phyloP scores from a whole-genome alignment of 2,329 filamentous ascomycete species.

The Fusarium chaquense region DNA sequence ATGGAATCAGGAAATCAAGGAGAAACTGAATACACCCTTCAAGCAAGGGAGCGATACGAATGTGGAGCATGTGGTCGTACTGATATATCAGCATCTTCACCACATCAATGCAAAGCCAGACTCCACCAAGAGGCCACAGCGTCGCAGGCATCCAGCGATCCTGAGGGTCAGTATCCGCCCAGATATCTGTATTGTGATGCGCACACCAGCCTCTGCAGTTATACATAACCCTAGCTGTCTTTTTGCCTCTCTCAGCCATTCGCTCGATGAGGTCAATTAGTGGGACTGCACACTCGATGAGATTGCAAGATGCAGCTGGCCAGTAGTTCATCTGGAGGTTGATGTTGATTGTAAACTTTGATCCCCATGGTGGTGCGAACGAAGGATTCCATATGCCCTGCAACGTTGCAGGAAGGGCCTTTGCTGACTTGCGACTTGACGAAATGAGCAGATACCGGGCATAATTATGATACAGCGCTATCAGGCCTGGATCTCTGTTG shows the following conservation, averaged over 20 bases:
- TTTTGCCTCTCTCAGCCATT: conserved; percentile 47
- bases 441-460: conserved; percentile 51
- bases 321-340: conserved; percentile 68
- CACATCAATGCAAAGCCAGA: conserved; percentile 44
- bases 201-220: conserved; percentile 53
- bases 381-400: conserved; percentile 55
- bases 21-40: conserved; percentile 54
- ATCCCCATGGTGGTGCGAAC: conserved; percentile 56
- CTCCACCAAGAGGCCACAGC: conserved; percentile 45
- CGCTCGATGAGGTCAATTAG: conserved; percentile 52
- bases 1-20: conserved; percentile 53
- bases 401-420: conserved; percentile 50
- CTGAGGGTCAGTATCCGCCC: conserved; percentile 54
- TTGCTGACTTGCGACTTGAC: conserved; percentile 36
- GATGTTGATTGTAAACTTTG: conserved; percentile 64
- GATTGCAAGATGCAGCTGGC: conserved; percentile 51
- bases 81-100: conserved; percentile 45
- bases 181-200: conserved; percentile 57
- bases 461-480: conserved; percentile 50
- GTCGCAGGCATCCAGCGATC: conserved; percentile 51
- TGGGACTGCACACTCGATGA: conserved; percentile 56
- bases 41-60: conserved; percentile 49
- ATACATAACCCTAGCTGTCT: conserved; percentile 54
- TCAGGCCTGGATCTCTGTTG: conserved; percentile 45
- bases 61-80: conserved; percentile 33